These are phyloP conservation scores for Epichloe gansuensis DNA, from an alignment of 2,329 filamentous ascomycete species.

Conservation along the genomic window DNA sequence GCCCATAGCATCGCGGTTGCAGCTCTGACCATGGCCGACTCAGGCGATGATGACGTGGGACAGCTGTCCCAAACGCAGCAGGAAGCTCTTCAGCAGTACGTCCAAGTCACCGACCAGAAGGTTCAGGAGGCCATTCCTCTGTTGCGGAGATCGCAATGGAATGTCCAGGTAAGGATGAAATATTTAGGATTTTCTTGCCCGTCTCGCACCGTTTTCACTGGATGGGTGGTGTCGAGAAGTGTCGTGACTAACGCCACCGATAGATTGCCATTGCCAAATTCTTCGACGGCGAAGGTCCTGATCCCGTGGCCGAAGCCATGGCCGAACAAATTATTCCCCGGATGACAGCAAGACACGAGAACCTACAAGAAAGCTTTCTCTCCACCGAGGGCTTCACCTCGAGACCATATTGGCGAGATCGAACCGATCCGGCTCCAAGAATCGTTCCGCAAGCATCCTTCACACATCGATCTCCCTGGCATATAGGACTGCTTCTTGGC, in stretches of 20 bases:
- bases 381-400: slow-evolving; percentile 14
- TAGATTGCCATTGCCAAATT: slow-evolving; percentile 94
- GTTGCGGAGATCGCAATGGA: slow-evolving; percentile 84
- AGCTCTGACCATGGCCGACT: slow-evolving; percentile 19
- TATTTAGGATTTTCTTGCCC: not conserved
- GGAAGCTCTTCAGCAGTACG: slow-evolving; percentile 76
- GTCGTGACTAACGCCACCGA: not conserved
- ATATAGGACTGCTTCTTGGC: slow-evolving; percentile 66
- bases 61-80: slow-evolving; percentile 69
- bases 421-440: slow-evolving; percentile 60
- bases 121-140: slow-evolving; percentile 63
- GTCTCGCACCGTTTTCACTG: too few relatives aligned
- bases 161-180: slow-evolving; percentile 55
- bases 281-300: slow-evolving; percentile 87
- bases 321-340: slow-evolving; percentile 51
- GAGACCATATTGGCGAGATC: slow-evolving; percentile 14
- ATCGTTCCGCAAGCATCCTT: slow-evolving; percentile 67
- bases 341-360: slow-evolving; percentile 55
- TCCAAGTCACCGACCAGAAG: slow-evolving; percentile 75
- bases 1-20: not conserved
- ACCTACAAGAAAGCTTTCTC: slow-evolving; percentile 50
- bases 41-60: slow-evolving; percentile 37
- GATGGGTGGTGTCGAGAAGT: not conserved
- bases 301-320: slow-evolving; percentile 65
- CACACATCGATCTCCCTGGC: slow-evolving; percentile 56